Conservation (phyloP, 192 early-diverging fungal species). For the Gryganskiella cystojenkinii region DNA sequence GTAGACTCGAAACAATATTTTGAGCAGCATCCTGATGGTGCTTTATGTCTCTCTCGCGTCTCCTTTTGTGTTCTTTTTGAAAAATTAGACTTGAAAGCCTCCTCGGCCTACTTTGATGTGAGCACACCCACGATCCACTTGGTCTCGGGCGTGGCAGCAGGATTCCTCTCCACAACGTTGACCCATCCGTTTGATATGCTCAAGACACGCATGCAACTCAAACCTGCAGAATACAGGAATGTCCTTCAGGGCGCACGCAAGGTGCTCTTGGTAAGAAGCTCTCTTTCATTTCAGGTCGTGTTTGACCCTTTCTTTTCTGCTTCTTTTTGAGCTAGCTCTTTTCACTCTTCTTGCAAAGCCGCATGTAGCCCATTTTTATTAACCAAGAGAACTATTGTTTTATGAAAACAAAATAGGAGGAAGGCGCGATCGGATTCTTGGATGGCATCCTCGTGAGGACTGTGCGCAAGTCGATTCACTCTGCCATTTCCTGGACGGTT, state of each 20-base stretch:
- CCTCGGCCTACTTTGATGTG: conserved; percentile 43
- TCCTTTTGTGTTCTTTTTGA: not conserved
- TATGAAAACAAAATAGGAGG: conserved; percentile 61
- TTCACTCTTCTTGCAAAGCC: too few relatives aligned
- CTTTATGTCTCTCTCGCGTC: too few relatives aligned
- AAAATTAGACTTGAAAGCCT: conserved; percentile 26
- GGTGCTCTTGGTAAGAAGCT: conserved; percentile 56
- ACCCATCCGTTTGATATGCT: conserved; percentile 97
- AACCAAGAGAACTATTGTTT: not conserved
- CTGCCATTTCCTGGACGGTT: conserved; percentile 92
- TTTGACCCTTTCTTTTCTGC: too few relatives aligned
- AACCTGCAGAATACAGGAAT: conserved; percentile 76
- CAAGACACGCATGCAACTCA: conserved; percentile 93
- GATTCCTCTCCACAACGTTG: conserved; percentile 77
- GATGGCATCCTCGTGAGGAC: conserved; percentile 85
- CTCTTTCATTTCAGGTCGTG: not conserved
- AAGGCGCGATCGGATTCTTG: conserved; percentile 83
- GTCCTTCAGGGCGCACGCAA: conserved; percentile 57
- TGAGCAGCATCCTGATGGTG: too few relatives aligned
- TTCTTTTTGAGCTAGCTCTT: too few relatives aligned
- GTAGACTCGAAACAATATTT: too few relatives aligned
- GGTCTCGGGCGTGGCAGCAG: conserved; percentile 73
- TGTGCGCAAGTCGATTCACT: conserved; percentile 83
- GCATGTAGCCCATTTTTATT: too few relatives aligned
- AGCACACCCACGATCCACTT: conserved; percentile 65